Base-by-base conservation (phyloP, 2,329 filamentous ascomycete genomes). In the Talaromyces sp. region DNA sequence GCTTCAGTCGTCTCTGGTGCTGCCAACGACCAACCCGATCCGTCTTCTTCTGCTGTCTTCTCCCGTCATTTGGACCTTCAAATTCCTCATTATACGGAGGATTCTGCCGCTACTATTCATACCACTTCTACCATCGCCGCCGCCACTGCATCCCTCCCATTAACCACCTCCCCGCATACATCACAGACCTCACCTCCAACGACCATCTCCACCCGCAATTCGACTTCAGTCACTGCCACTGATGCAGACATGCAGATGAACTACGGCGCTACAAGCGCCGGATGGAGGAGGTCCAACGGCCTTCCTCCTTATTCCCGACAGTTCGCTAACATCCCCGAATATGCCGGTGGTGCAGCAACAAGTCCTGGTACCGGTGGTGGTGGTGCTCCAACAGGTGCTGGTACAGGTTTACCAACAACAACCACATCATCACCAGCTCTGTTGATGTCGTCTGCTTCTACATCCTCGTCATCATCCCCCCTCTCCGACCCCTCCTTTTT, bases 401-500 rank as follows among this genome's bases (percentile, higher is more conserved):
- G 17, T 10, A 25, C 45, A 31, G 43, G 54, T 27, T 22, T 59
- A n/a, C 22, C 47, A 11, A 7, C 54, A 13, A n/a, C 54, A 13
- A n/a, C 39, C 19, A 58, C 49, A 52, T 50, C 59, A 17, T 58
- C 56, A 8, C 56, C 56, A 59, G 56, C 37, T 13, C 27, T 59
- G 19, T n/a, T 59, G 37, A 31, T 45, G 39, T 31, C 56, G 1
- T 27, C 56, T 31, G 31, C 56, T 19, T 59, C 56, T 33, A 35
- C 45, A 56, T 22, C 54, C 33, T 27, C 41, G 33, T 17, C 54
- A 8, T 27, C 13, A 70, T 73, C 60, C 66, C 69, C 41, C 69
- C 71, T 43, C 65, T 52, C 67, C 71, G 71, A 71, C 64, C 72
- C 76, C 68, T 69, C 50, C 65, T 94, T 94, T 82, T 93, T 97